Evolutionary conservation across 208 protist species (phyloP), one percentile per base, ranked within the genome.

Genomic region (Jaenimonas drosophilae): DNA sequence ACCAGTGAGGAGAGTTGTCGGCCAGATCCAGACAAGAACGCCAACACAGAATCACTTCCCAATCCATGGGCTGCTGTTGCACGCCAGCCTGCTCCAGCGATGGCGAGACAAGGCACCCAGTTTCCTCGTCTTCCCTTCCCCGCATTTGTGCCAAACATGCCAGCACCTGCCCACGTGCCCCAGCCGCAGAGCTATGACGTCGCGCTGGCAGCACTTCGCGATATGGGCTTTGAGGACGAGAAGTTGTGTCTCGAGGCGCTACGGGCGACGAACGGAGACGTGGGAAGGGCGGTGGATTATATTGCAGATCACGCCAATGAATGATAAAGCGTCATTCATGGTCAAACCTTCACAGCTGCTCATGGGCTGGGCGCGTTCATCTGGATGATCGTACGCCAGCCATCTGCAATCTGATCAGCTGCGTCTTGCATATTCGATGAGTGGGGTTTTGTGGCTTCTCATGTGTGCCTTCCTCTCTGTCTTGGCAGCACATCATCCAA

Each of bases 191-290:
- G 19, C 37, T 20, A 11, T 20, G 14, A 7, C 7, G 30, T 14
- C 7, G 14, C 9, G 30, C 30, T 14, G 14, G 30, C 30, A 14
- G 9, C 30, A 34, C 40, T 87, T 14, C 58, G 49, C 11, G 76
- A 83, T n/a, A 88, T 93, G 76, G 84, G 84, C 1, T 93, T 93
- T 51, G 53, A 86, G 21, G 68, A 89, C 48, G 74, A 80, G 28
- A 42, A 34, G 6, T 24, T 79, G n/a, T 87, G 71, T 47, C 30
- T 77, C 20, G 54, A 68, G 33, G 74, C 76, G 0, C 49, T 93
- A 23, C 26, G 48, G 9, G 70, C 59, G 4, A 50, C 56, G 0
- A 54, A 64, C 47, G 84, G 84, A 1, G 80, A 93, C 53, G 71
- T 86, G 0, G 84, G 87, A 36, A 60, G 29, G 0, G 84, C 80